Evolutionary conservation across 176 grass and related monocot species (phyloP).

Genomic region (bread wheat (Triticum aestivum)): IWGSC_CS_RefSeq_v2.1 NC_057800.1:628498661-628499160

Average conservation of each 20-base stretch:
- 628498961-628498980: background rate
- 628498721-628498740: constrained; percentile 13
- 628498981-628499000: background rate
- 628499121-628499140: background rate
- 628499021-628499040: background rate
- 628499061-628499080: background rate
- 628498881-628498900: background rate
- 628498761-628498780: background rate
- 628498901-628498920: background rate
- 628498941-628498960: background rate
- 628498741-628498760: background rate
- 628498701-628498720: constrained; percentile 76
- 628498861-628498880: background rate
- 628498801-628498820: background rate
- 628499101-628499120: background rate
- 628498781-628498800: constrained; percentile 14
- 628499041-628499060: background rate
- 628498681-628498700: constrained; percentile 92
- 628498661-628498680: constrained; percentile 94
- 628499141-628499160: background rate
- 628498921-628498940: background rate
- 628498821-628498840: background rate
- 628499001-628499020: constrained; percentile 2
- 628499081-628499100: background rate
- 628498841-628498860: background rate